Evolutionary conservation across 192 early-diverging fungal genomes (phyloP).

Genomic region (Gigaspora rosea): DNA sequence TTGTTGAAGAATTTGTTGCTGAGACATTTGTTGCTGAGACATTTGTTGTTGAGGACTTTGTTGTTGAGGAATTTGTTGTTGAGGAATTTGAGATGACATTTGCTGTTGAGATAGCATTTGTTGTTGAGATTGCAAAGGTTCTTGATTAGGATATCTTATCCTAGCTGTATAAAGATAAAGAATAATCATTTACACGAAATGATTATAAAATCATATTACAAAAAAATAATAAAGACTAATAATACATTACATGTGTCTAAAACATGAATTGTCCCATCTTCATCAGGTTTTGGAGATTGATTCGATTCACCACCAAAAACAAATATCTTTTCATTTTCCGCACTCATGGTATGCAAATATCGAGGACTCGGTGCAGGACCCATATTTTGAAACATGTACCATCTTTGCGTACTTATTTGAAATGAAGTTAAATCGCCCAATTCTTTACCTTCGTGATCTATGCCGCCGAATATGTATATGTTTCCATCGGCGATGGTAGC

Average conservation of each 20-base stretch:
- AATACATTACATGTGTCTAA: conserved; percentile 50
- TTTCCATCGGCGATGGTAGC: conserved; percentile 45
- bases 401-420: conserved; percentile 44
- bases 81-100: too few species aligned
- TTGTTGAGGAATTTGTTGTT: background rate
- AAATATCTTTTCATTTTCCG: conserved; percentile 48
- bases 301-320: conserved; percentile 57
- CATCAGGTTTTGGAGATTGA: conserved; percentile 46
- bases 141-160: conserved; percentile 41
- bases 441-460: conserved; percentile 42
- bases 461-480: conserved; percentile 61
- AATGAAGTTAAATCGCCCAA: conserved; percentile 55
- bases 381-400: conserved; percentile 55
- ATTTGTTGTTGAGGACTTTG: background rate
- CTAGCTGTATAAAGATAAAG: conserved; percentile 37
- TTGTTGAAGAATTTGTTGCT: background rate
- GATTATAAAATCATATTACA: background rate
- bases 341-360: conserved; percentile 46
- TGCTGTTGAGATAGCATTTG: background rate
- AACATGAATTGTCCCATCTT: conserved; percentile 42
- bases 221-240: background rate
- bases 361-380: conserved; percentile 47
- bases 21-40: background rate
- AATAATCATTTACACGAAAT: background rate
- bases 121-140: background rate